Evolutionary conservation across 2,329 filamentous ascomycete species (phyloP), one percentile per base, ranked within the genome.

Genomic region (Penicillium expansum): DNA sequence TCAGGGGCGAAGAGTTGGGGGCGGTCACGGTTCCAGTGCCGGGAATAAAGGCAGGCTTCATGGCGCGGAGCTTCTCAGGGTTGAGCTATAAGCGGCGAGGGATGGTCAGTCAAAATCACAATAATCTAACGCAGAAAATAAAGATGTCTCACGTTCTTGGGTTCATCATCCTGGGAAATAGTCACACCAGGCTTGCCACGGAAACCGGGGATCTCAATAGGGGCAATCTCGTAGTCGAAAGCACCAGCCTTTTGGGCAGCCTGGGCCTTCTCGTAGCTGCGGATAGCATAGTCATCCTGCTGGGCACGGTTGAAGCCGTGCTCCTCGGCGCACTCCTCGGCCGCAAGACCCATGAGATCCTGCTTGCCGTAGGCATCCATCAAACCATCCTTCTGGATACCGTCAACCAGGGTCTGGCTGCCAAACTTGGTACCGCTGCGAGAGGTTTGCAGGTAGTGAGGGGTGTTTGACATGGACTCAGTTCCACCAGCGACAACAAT

Each of bases 381-480:
- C 66, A 99, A 83, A 64, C 94, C 94, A 72, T 99, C 94, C 82
- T 92, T 92, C 70, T 97, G 84, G 64, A 99, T 86, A 67, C 91
- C 93, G 72, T 99, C 94, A 52, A 97, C 83, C 64, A 99, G 82
- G 52, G 82, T 86, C 79, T 93, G 89, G 79, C 97, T 86, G 69
- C 94, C 94, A 77, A 95, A 99, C 80, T 97, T 97, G 76, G 89
- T 87, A 66, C 94, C 94, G 65, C 79, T 88, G 75, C 94, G 90
- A 68, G 96, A 82, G 76, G 82, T 90, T 63, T 92, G 90, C 52
- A 97, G 88, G 82, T 99, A 99, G 82, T 99, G 92, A 50, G 94
- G 94, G 53, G 89, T 83, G 81, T 97, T 97, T 73, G 92, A 96
- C 94, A 99, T 99, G 82, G 92, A 96, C 82, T 99, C 94, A 66